These are phyloP conservation scores for Komagataea norvegica DNA, from an alignment of 1,139 yeast genomes.

Conservation along the genomic window DNA sequence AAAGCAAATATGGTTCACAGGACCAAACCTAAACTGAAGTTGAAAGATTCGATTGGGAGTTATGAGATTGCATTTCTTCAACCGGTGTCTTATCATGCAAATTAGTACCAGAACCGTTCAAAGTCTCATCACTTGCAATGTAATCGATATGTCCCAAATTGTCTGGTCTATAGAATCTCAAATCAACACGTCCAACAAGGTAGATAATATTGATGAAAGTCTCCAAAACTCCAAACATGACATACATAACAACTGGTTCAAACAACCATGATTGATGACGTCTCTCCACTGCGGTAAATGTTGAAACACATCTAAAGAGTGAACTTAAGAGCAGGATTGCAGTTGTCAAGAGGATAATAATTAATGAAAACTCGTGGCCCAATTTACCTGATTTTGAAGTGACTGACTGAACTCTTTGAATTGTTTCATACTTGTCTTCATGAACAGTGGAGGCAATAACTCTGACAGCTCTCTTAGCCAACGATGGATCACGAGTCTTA, in stretches of 20 bases:
- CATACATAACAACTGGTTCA: constrained; percentile 58
- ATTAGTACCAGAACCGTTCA: constrained; percentile 12
- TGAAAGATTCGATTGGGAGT: background rate
- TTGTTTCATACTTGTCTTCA: constrained; percentile 33
- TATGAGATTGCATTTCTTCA: constrained; percentile 1
- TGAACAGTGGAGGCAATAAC: constrained; percentile 36
- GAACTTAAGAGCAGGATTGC: constrained; percentile 52
- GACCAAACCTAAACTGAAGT: background rate
- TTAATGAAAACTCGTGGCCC: constrained; percentile 45
- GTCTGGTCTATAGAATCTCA: constrained; percentile 78
- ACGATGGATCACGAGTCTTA: constrained; percentile 45
- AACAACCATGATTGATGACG: constrained; percentile 38
- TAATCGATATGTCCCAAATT: constrained; percentile 26
- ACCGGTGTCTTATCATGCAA: constrained; percentile 7
- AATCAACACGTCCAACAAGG: constrained; percentile 60
- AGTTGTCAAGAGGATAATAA: constrained; percentile 48
- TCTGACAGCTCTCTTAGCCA: constrained; percentile 40
- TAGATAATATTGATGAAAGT: constrained; percentile 49
- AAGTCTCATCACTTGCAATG: constrained; percentile 9
- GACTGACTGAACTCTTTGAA: constrained; percentile 30
- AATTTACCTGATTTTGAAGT: constrained; percentile 31
- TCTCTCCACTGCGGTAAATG: constrained; percentile 37
- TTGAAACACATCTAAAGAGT: constrained; percentile 51
- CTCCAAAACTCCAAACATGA: constrained; percentile 65
- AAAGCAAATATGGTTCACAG: too few species aligned